Evolutionary conservation across 2,329 filamentous ascomycete genomes (phyloP).

Genomic region (Pyricularia sp.): DNA sequence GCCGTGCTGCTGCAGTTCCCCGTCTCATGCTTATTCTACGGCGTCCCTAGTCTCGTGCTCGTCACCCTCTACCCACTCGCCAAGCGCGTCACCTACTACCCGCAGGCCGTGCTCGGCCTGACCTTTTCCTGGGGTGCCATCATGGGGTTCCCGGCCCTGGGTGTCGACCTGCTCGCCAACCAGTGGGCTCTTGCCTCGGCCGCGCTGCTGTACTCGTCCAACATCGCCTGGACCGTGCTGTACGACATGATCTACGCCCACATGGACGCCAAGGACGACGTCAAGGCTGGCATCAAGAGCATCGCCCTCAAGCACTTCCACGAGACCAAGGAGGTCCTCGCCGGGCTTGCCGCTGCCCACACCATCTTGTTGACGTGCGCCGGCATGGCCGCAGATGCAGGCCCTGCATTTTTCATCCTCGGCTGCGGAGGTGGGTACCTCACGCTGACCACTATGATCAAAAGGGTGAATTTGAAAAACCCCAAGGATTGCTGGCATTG

Average conservation of each 20-base stretch:
- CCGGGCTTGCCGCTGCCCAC: constrained; percentile 56
- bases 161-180: constrained; percentile 58
- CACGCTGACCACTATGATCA: constrained; percentile 54
- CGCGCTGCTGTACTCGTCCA: constrained; percentile 59
- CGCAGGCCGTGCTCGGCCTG: constrained; percentile 68
- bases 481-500: constrained; percentile 64
- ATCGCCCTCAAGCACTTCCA: constrained; percentile 70
- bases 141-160: constrained; percentile 76
- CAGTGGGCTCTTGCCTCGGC: constrained; percentile 51
- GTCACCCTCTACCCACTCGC: constrained; percentile 70
- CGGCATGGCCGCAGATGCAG: constrained; percentile 53
- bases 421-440: constrained; percentile 52
- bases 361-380: constrained; percentile 56
- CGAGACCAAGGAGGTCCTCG: constrained; percentile 64
- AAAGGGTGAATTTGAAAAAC: constrained; percentile 49
- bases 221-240: constrained; percentile 73
- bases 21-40: constrained; percentile 60
- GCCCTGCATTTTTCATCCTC: constrained; percentile 54
- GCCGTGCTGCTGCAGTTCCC: constrained; percentile 68
- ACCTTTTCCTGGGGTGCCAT: constrained; percentile 85
- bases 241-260: constrained; percentile 94
- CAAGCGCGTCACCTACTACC: constrained; percentile 79
- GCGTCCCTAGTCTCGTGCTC: constrained; percentile 58
- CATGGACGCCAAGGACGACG: constrained; percentile 80
- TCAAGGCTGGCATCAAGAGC: constrained; percentile 76